Conservation (phyloP, 257 asterid species). For the Capsicum pubescens region DNA sequence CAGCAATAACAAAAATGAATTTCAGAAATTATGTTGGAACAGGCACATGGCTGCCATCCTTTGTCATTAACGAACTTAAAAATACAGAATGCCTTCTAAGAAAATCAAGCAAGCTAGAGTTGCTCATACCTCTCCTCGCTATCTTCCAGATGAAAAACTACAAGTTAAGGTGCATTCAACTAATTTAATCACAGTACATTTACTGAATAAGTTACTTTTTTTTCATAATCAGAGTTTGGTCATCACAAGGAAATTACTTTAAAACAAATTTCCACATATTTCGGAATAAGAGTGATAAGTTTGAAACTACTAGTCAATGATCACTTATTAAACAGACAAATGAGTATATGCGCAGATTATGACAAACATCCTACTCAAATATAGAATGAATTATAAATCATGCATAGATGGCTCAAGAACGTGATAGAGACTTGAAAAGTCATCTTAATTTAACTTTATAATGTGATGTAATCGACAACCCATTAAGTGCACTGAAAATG, state of each 20-base stretch:
- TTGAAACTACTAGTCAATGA: background rate
- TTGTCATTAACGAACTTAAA: background rate
- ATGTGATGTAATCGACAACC: background rate
- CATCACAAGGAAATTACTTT: background rate
- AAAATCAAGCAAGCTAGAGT: background rate
- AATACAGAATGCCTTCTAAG: background rate
- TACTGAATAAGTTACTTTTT: background rate
- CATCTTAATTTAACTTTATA: background rate
- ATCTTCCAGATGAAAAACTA: background rate
- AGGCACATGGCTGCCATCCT: background rate
- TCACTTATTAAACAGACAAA: background rate
- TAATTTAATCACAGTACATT: background rate
- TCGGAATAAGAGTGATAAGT: background rate
- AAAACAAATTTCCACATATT: background rate
- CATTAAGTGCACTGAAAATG: background rate
- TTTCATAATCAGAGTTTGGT: background rate
- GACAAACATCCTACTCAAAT: background rate
- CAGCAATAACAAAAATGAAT: background rate
- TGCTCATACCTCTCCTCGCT: background rate
- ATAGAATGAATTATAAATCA: background rate
- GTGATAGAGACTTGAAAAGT: background rate
- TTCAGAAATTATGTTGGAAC: background rate
- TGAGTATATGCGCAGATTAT: background rate
- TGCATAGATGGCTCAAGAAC: background rate
- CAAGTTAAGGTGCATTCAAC: background rate